Evolutionary conservation across 495 filamentous ascomycete genomes (phyloP).

Genomic region (Aspergillus egyptiacus): DNA sequence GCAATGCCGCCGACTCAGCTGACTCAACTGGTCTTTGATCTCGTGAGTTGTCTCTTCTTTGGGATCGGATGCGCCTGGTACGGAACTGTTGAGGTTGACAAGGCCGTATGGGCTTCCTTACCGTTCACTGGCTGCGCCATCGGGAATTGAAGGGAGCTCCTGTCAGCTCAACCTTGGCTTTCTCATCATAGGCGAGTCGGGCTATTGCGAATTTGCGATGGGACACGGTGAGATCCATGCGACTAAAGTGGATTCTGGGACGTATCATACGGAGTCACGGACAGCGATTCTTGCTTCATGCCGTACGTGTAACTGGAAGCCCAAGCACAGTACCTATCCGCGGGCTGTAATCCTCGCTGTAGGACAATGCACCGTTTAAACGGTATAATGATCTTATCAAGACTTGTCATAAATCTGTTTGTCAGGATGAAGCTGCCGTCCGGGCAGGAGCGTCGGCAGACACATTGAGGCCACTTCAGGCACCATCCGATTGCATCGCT

Average conservation of each 20-base stretch:
- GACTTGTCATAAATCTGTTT: no score
- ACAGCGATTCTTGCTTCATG: no score
- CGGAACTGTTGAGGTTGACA: neutral
- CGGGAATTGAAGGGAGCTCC: neutral
- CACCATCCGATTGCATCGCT: no score
- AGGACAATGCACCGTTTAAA: no score
- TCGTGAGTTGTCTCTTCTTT: no score
- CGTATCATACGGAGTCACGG: neutral
- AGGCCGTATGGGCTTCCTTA: neutral
- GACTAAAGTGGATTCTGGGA: neutral
- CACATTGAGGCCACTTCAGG: neutral
- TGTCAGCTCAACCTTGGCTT: neutral
- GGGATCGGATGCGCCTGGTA: neutral
- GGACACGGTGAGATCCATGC: neutral
- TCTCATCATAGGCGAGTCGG: neutral
- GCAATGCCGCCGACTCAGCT: no score
- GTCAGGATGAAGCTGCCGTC: no score
- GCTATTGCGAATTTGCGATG: neutral
- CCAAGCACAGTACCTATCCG: no score
- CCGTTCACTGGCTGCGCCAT: neutral
- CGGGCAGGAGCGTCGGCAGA: neutral
- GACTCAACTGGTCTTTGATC: no score
- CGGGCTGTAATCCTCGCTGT: no score
- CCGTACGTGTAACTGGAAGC: no score
- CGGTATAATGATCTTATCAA: no score